Base-by-base conservation (phyloP, 805 yeast genomes). In the Yamadazyma sp. region DNA sequence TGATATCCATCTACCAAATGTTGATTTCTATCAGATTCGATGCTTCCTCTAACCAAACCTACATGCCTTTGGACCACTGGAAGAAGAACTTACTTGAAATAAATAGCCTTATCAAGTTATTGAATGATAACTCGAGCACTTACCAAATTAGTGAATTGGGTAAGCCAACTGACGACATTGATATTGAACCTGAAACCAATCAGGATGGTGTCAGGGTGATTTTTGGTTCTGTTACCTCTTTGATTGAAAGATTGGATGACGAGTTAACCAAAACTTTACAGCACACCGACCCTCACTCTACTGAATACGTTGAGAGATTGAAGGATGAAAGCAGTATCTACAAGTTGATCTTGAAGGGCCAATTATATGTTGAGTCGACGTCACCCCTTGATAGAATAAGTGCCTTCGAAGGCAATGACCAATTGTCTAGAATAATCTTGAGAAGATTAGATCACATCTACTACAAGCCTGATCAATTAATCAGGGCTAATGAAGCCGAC, bases 231-330 rank as follows among this genome's bases (percentile, higher is more conserved):
- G 70, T 93, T 32, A 78, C 84, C 32, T 82, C 96, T 6, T 77
- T 85, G 42, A 84, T 91, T 45, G 99, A 91, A 70, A 82, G 97
- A 63, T 75, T 93, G 46, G 96, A 89, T 58, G 98, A 91, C 55
- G 99, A 93, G 69, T 83, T 90, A 54, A 84, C 85, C 45, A 80
- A 83, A 50, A 87, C 95, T 32, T 75, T 93, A 53, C 89, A 90
- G 59, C 78, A 78, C 49, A 82, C 88, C 54, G 98, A 93, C 62
- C 96, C 97, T 30, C 97, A 93, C 60, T 84, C 97, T 16, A 82
- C 87, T 41, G 99, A 93, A 63, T 93, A 91, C 63, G 77, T 93
- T 49, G 85, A 83, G 49, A 80, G 98, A 61, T 76, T 93, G 57
- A 83, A 82, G 62, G 96, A 90, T 62, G 99, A 93, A 68, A 73